These are phyloP conservation scores for Chionographis japonica DNA, from an alignment of 106 monocot genomes.

Conservation along the genomic window DNA sequence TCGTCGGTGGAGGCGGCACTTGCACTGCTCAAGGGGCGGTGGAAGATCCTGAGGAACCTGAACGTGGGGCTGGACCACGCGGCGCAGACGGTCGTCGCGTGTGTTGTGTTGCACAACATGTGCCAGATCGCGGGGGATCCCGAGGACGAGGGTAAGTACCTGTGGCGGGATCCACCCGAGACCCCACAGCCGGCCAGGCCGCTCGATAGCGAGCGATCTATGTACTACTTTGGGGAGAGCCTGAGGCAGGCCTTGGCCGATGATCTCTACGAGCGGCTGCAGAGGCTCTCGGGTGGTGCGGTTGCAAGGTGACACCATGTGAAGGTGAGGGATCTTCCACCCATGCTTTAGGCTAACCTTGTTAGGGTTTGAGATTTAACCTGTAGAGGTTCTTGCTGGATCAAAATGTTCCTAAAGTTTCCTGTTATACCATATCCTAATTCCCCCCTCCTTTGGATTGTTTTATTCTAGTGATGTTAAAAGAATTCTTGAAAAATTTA, in stretches of 20 bases:
- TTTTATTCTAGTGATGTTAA: too few species aligned
- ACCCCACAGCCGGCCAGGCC: slow-evolving; percentile 26
- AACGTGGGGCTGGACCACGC: slow-evolving; percentile 19
- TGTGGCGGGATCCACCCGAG: slow-evolving; percentile 59
- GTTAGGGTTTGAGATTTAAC: too few species aligned
- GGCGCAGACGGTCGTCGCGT: slow-evolving; percentile 15
- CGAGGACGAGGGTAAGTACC: slow-evolving; percentile 48
- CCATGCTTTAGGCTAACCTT: too few species aligned
- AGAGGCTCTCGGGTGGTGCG: slow-evolving; percentile 9
- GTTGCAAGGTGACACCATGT: slow-evolving; percentile 12
- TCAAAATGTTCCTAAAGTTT: too few species aligned
- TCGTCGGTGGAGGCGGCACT: slow-evolving; percentile 35
- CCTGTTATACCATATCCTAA: too few species aligned
- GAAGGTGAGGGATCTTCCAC: too few species aligned
- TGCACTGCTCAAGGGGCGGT: slow-evolving; percentile 34
- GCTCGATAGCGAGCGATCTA: slow-evolving; percentile 34
- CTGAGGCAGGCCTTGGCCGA: slow-evolving; percentile 51
- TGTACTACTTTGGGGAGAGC: slow-evolving; percentile 38
- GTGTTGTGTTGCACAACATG: slow-evolving; percentile 37
- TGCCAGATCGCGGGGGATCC: slow-evolving; percentile 57
- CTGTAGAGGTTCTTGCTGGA: too few species aligned
- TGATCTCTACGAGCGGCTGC: slow-evolving; percentile 46
- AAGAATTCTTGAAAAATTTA: too few species aligned
- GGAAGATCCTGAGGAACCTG: slow-evolving; percentile 19
- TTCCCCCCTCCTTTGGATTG: too few species aligned